Percentiles rank a stretch among this genome's conserved stretches.
Evolutionary conservation across 2,329 filamentous ascomycete genomes (phyloP).

Genomic region (Neonectria sp.): DNA sequence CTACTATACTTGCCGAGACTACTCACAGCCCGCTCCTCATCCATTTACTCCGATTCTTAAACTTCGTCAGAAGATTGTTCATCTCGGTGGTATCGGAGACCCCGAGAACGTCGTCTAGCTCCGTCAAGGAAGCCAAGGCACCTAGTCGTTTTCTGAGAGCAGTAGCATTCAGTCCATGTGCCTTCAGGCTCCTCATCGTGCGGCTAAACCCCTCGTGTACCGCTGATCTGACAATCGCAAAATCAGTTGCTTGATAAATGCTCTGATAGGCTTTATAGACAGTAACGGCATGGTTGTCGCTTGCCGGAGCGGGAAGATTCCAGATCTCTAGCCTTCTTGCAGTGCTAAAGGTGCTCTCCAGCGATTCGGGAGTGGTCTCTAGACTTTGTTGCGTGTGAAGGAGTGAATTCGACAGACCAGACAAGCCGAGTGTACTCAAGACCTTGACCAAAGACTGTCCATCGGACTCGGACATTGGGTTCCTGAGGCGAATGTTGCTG

Average conservation of each 20-base stretch:
- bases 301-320: conserved; percentile 85
- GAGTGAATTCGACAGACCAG: conserved; percentile 87
- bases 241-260: conserved; percentile 76
- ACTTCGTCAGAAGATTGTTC: conserved; percentile 71
- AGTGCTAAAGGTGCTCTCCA: conserved; percentile 83
- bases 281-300: conserved; percentile 75
- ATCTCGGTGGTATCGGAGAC: conserved; percentile 73
- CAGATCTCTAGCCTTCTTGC: conserved; percentile 90
- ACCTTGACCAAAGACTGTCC: conserved; percentile 81
- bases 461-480: conserved; percentile 71
- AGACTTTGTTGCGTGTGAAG: conserved; percentile 76
- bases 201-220: conserved; percentile 75
- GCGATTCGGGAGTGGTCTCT: conserved; percentile 69
- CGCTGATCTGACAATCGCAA: conserved; percentile 66
- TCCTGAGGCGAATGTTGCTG: conserved; percentile 78
- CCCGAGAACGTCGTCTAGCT: conserved; percentile 84
- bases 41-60: conserved; percentile 80
- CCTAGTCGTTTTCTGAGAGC: conserved; percentile 70
- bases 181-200: conserved; percentile 72
- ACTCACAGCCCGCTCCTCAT: conserved; percentile 85
- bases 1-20: neutral
- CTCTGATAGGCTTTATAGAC: conserved; percentile 88
- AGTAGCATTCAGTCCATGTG: conserved; percentile 64
- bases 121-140: conserved; percentile 80
- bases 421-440: conserved; percentile 84